Percentiles rank a stretch among this genome's conserved stretches.
phyloP scores from a whole-genome alignment of 768 basidiomycete species.

The Boletus sp. region DNA sequence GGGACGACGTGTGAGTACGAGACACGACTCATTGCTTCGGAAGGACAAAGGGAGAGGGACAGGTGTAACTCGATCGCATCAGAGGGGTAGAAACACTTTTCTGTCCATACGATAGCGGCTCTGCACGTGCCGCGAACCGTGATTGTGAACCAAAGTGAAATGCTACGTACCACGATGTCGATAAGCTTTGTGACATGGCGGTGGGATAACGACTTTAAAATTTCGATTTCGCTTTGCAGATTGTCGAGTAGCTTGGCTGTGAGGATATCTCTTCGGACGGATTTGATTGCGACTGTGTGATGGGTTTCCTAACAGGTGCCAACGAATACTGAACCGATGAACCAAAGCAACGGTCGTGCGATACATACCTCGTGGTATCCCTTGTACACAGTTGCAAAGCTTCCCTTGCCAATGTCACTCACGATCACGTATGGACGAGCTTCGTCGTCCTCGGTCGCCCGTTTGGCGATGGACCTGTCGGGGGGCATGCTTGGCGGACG shows the following conservation, averaged over 20 bases:
- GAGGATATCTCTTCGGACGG: slow-evolving; percentile 82
- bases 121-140: not conserved
- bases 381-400: slow-evolving; percentile 94
- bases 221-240: slow-evolving; percentile 96
- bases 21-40: not conserved
- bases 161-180: slow-evolving; percentile 76
- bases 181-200: slow-evolving; percentile 89
- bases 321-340: not conserved
- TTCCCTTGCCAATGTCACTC: slow-evolving; percentile 80
- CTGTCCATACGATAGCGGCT: not conserved
- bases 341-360: not conserved
- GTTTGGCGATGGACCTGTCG: slow-evolving; percentile 25
- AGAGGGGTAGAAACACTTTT: not conserved
- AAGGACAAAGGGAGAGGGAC: not conserved
- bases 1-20: slow-evolving; percentile 7
- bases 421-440: slow-evolving; percentile 74
- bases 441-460: slow-evolving; percentile 60
- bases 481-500: slow-evolving; percentile 23
- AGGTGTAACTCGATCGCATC: not conserved
- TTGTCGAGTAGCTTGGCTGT: slow-evolving; percentile 94
- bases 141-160: not conserved
- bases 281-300: slow-evolving; percentile 88
- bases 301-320: slow-evolving; percentile 58
- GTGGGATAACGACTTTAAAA: slow-evolving; percentile 90
- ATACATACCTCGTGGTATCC: slow-evolving; percentile 81